phyloP scores from a whole-genome alignment of 768 basidiomycete genomes.

The Tricholoma sp. region DNA sequence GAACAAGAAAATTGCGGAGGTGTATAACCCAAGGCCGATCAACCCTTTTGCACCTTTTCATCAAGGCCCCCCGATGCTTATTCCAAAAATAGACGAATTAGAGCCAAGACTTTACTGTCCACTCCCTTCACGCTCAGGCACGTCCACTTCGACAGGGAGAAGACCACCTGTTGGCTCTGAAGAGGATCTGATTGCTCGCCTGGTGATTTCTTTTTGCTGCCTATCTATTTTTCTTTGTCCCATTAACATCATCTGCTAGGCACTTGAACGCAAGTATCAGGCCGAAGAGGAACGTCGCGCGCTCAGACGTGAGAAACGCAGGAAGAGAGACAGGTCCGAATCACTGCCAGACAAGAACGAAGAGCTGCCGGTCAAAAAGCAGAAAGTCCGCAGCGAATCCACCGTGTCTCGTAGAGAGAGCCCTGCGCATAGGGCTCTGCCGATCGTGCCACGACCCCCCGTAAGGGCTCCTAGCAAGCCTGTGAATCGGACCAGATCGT shows the following conservation, averaged over 20 bases:
- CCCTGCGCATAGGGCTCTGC: neutral
- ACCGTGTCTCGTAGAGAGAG: neutral
- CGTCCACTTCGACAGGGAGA: neutral
- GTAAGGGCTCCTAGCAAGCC: neutral
- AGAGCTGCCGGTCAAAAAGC: neutral
- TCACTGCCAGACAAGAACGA: neutral
- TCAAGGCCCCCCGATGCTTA: neutral
- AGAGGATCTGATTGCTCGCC: conserved; percentile 7
- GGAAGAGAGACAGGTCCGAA: neutral
- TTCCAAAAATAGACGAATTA: neutral
- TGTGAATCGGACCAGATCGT: neutral
- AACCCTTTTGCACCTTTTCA: neutral
- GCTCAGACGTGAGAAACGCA: neutral
- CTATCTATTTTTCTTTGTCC: neutral
- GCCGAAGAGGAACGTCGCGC: neutral
- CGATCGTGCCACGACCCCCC: neutral
- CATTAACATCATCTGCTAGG: neutral
- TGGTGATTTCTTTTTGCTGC: neutral
- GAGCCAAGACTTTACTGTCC: neutral
- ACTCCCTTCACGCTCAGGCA: neutral
- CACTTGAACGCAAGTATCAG: neutral
- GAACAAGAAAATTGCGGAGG: neutral
- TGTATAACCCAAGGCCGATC: neutral
- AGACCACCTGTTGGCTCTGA: conserved; percentile 8
- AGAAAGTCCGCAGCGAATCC: neutral